Percentiles rank a stretch among this genome's conserved stretches.
Conservation (phyloP, 208 protist genomes). For the Leishmania major region DNA sequence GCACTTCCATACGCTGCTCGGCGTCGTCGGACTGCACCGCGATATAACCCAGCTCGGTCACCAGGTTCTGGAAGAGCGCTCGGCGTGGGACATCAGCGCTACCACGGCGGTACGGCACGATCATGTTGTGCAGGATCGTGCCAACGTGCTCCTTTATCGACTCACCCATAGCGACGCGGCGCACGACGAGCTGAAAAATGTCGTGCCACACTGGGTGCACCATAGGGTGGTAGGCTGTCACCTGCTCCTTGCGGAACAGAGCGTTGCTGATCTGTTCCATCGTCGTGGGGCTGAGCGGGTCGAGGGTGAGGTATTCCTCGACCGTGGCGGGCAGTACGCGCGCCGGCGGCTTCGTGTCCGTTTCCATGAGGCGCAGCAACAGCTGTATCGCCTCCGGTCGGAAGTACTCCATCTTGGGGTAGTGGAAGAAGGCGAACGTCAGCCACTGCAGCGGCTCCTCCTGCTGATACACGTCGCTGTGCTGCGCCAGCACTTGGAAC, state of each 20-base stretch:
- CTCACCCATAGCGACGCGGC: constrained; percentile 74
- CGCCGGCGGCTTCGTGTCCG: constrained; percentile 28
- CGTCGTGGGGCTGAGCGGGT: constrained; percentile 72
- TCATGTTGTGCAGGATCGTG: constrained; percentile 83
- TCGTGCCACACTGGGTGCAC: constrained; percentile 90
- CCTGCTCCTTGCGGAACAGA: constrained; percentile 89
- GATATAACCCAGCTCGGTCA: constrained; percentile 75
- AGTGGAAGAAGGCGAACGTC: constrained; percentile 86
- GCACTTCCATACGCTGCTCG: constrained; percentile 65
- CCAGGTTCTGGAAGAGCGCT: constrained; percentile 79
- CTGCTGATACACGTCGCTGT: constrained; percentile 35
- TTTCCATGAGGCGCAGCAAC: constrained; percentile 71
- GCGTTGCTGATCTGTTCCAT: constrained; percentile 86
- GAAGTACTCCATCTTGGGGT: constrained; percentile 90
- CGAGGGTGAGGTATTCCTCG: constrained; percentile 47
- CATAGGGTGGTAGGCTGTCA: constrained; percentile 83
- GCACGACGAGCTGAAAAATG: constrained; percentile 71
- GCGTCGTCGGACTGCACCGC: constrained; percentile 76
- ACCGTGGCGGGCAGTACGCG: constrained; percentile 45
- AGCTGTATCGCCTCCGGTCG: constrained; percentile 86
- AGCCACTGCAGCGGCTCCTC: constrained; percentile 70
- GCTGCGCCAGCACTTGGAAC: constrained; percentile 50
- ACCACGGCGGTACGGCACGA: constrained; percentile 86
- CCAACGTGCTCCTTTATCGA: constrained; percentile 87
- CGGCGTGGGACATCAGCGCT: constrained; percentile 74